Evolutionary conservation across 352 stramenopile genomes (phyloP).

Genomic region (Globisporangium takayamanum): DNA sequence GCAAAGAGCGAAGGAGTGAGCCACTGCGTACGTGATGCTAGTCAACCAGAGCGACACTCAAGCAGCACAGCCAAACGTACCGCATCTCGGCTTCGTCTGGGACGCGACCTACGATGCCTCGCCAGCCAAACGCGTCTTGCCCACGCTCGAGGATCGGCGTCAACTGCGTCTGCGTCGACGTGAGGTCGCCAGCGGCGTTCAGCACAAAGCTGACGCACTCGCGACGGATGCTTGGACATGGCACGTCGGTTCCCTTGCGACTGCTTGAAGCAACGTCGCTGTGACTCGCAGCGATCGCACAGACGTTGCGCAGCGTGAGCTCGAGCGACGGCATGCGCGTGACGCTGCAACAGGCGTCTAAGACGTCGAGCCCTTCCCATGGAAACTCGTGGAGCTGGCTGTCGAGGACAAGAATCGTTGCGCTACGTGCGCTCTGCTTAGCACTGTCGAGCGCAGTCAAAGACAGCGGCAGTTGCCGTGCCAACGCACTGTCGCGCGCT

Average conservation of each 20-base stretch:
- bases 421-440: not conserved
- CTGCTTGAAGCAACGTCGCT: not conserved
- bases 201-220: slow-evolving; percentile 51
- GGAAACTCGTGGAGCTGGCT: slow-evolving; percentile 64
- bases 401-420: slow-evolving; percentile 65
- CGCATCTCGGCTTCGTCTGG: slow-evolving; percentile 46
- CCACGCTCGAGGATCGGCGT: slow-evolving; percentile 41
- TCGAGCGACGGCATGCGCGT: slow-evolving; percentile 76
- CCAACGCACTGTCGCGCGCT: slow-evolving; percentile 22
- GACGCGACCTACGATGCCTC: slow-evolving; percentile 37
- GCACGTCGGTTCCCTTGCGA: not conserved
- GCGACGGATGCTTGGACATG: slow-evolving; percentile 16
- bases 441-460: not conserved
- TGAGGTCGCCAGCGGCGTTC: slow-evolving; percentile 71
- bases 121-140: slow-evolving; percentile 32
- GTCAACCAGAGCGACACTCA: not conserved
- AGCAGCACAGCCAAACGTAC: slow-evolving; percentile 19
- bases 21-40: not conserved
- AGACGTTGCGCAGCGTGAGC: slow-evolving; percentile 33
- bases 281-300: not conserved
- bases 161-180: slow-evolving; percentile 52
- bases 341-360: slow-evolving; percentile 30
- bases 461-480: slow-evolving; percentile 3
- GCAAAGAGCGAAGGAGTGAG: not conserved
- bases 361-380: slow-evolving; percentile 71